Evolutionary conservation across 83 land plant genomes (phyloP).

Genomic region (Thuja plicata): DNA sequence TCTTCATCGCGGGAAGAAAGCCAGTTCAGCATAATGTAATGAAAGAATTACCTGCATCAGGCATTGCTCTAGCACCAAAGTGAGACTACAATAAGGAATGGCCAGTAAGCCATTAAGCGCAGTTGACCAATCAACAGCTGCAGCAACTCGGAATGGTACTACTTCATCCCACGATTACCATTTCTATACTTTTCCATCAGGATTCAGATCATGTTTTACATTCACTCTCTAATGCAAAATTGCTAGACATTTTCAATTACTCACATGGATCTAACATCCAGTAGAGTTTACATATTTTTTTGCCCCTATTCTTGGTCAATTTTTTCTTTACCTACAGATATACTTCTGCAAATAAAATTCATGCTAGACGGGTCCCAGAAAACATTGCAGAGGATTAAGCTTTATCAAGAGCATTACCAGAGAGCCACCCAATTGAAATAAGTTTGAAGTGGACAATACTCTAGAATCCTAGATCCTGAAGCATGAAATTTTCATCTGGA

Average conservation of each 20-base stretch:
- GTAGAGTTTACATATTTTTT: neutral
- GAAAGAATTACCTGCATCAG: neutral
- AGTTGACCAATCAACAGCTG: neutral
- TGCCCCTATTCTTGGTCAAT: neutral
- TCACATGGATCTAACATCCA: neutral
- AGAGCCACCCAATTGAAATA: neutral
- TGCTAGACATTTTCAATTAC: neutral
- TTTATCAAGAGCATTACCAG: neutral
- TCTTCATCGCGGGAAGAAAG: neutral
- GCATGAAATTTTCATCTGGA: constrained; percentile 2
- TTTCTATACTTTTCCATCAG: neutral
- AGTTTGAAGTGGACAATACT: neutral
- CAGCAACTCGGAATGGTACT: neutral
- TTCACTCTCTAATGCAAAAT: constrained; percentile 4
- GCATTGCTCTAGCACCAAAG: neutral
- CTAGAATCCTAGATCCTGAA: neutral
- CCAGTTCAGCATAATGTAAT: neutral
- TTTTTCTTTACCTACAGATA: neutral
- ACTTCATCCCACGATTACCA: neutral
- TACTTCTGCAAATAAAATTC: neutral
- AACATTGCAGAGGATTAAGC: neutral
- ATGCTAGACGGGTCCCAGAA: neutral
- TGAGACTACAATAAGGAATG: neutral
- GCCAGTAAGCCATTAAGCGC: neutral
- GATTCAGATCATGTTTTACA: neutral